Percentiles rank a stretch among this genome's conserved stretches.
Evolutionary conservation across 768 basidiomycete genomes (phyloP).

Genomic region (Lentinus brumalis): DNA sequence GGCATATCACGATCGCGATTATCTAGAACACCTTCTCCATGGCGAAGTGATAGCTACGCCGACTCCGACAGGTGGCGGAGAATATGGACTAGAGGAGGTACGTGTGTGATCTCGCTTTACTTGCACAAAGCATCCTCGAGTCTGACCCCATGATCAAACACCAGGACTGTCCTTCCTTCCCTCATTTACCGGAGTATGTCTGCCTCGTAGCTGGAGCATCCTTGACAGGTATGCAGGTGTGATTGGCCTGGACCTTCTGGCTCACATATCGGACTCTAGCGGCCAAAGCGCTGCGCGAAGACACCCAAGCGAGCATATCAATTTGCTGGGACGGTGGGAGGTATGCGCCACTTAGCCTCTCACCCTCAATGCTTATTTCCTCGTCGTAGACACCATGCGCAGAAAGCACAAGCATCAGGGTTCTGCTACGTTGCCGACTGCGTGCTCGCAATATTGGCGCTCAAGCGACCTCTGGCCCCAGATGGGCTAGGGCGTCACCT

Average conservation of each 20-base stretch:
- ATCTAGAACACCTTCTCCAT: slow-evolving; percentile 60
- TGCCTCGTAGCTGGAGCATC: slow-evolving; percentile 75
- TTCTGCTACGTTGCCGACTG: slow-evolving; percentile 96
- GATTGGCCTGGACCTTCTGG: not conserved
- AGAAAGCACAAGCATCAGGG: slow-evolving; percentile 76
- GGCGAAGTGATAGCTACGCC: slow-evolving; percentile 8
- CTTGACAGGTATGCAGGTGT: slow-evolving; percentile 44
- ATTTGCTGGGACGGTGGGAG: slow-evolving; percentile 94
- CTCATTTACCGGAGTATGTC: slow-evolving; percentile 67
- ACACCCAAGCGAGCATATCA: slow-evolving; percentile 52
- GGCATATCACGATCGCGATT: slow-evolving; percentile 71
- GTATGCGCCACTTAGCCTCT: slow-evolving; percentile 32
- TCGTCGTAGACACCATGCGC: slow-evolving; percentile 72
- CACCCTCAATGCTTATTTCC: not conserved
- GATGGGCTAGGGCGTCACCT: not conserved
- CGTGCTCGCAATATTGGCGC: slow-evolving; percentile 74
- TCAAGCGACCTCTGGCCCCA: slow-evolving; percentile 45
- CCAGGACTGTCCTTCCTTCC: slow-evolving; percentile 85
- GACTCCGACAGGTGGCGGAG: slow-evolving; percentile 13
- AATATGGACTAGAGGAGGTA: slow-evolving; percentile 67
- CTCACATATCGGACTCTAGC: slow-evolving; percentile 35
- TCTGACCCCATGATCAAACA: not conserved
- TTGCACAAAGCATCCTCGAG: too few species aligned
- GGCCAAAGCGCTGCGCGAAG: slow-evolving; percentile 55
- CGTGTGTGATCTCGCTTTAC: slow-evolving; percentile 11